Evolutionary conservation across 2,329 filamentous ascomycete genomes (phyloP).

Genomic region (Byssochlamys sp.): DNA sequence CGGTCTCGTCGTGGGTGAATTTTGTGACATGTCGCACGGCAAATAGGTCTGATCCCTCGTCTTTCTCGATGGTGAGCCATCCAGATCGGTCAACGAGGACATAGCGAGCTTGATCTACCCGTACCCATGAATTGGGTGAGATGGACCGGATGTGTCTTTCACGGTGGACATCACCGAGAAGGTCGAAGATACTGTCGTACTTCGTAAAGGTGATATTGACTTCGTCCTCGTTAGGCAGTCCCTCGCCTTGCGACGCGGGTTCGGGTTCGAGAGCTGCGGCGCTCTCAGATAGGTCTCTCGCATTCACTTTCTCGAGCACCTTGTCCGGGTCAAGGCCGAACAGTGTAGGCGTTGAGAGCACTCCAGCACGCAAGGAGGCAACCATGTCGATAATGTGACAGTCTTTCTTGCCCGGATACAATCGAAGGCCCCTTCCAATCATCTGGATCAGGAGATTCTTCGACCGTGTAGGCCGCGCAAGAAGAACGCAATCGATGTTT

Average conservation of each 20-base stretch:
- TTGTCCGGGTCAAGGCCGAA: slow-evolving; percentile 83
- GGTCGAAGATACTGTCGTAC: slow-evolving; percentile 83
- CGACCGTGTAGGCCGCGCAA: slow-evolving; percentile 80
- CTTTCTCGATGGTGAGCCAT: slow-evolving; percentile 45
- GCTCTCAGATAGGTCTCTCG: slow-evolving; percentile 49
- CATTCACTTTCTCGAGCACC: slow-evolving; percentile 58
- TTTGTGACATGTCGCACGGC: slow-evolving; percentile 25
- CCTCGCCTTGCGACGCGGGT: background rate
- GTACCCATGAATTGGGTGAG: slow-evolving; percentile 74
- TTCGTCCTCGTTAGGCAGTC: slow-evolving; percentile 11
- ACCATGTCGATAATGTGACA: slow-evolving; percentile 98
- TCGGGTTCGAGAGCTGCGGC: slow-evolving; percentile 24
- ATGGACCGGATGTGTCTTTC: slow-evolving; percentile 70
- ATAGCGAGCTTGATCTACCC: slow-evolving; percentile 60
- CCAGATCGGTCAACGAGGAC: slow-evolving; percentile 58
- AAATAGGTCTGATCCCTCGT: slow-evolving; percentile 13
- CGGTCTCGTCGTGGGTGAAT: slow-evolving; percentile 14
- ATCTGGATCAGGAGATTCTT: slow-evolving; percentile 93
- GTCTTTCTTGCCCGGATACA: slow-evolving; percentile 69
- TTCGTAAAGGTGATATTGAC: slow-evolving; percentile 69
- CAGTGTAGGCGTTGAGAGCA: slow-evolving; percentile 81
- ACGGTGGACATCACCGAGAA: slow-evolving; percentile 69
- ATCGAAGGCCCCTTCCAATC: slow-evolving; percentile 87
- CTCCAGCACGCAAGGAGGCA: slow-evolving; percentile 68
- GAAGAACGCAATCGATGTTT: slow-evolving; percentile 85